Base-by-base conservation (phyloP, 2,329 filamentous ascomycete genomes). In the Myriangium duriaei region DNA sequence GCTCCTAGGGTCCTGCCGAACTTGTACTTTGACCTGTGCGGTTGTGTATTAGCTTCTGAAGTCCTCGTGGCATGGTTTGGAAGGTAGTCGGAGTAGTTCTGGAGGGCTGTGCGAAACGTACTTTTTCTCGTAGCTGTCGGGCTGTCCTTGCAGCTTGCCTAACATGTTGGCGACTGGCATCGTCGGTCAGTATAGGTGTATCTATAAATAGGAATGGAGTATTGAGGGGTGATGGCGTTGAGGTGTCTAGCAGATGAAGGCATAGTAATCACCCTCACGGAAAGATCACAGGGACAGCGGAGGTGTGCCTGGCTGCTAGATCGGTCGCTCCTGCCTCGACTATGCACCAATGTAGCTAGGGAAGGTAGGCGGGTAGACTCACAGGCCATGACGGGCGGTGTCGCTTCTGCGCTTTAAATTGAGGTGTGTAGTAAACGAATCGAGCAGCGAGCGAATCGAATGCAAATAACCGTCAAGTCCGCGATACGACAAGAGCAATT, bases 91-190 rank as follows among this genome's bases (percentile, higher is more conserved):
- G 24, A 32, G 14, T 36, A 21, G 37, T 29, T n/a, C n/a, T n/a
- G n/a, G n/a, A n/a, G n/a, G n/a, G n/a, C n/a, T n/a, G n/a, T n/a
- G n/a, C n/a, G n/a, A 33, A 41, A 55, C 68, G 55, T 67, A 92
- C 84, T 98, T 98, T 67, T 93, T 94, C 60, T 96, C 91, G 69
- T 98, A 98, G 67, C 85, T 95, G 51, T 93, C 86, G 50, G 88
- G 88, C 68, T 96, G 88, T 62, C 87, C 86, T 55, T 92, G 84
- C 55, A 95, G 81, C 74, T 88, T 86, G 67, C 88, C 93, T 54
- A 95, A 72, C 84, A 95, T 93, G 57, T 73, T 81, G 51, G 80
- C 68, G 66, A 93, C 86, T 93, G 52, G 19, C 36, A 39, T 39
- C n/a, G 13, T 5, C 28, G 11, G 30, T 39, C 12, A 39, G 36